Evolutionary conservation across 2,329 filamentous ascomycete genomes (phyloP), one percentile per base, ranked within the genome.

Genomic region (Tolypocladium nubicola): DNA sequence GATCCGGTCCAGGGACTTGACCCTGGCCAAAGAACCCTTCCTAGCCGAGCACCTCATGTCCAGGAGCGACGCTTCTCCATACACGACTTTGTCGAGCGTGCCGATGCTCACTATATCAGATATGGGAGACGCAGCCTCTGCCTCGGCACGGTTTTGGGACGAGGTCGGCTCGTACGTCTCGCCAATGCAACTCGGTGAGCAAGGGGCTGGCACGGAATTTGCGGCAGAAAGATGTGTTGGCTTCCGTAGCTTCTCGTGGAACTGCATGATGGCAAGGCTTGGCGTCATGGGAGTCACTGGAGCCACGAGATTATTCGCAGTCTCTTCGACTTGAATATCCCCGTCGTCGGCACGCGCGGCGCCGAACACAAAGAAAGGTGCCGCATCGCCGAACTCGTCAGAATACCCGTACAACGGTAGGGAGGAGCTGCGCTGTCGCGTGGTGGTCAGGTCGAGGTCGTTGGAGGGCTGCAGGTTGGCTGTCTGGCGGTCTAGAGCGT

Each of bases 401-500:
- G 70, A 65, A 40, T 74, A 72, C 8, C 72, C 74, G 58, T 76
- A 77, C n/a, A 75, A 61, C 0, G 80, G 79, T 43, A 82, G 63
- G 59, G 77, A 82, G 52, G 75, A 72, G 61, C 80, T 81, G 58
- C 79, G 75, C 26, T 72, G 72, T 2, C 76, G 74, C 19, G 61
- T 60, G 1, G 67, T 61, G 1, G 75, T 75, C 41, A 81, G 68
- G 54, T 80, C 79, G n/a, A 80, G 66, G 47, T 79, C 75, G 56
- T 74, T 72, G 53, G 65, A 71, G 0, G 74, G 73, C 60, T 85
- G 80, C n/a, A 84, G 67, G 26, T 70, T 77, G 53, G 77, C 80
- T 0, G 81, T 84, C 60, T 81, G 72, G 56, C 74, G 74, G 63
- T 85, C 79, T 41, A 85, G 72, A 2, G 76, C 78, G 57, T 85